Base-by-base conservation (phyloP, 805 yeast species). In the Yamadazyma sp. region DNA sequence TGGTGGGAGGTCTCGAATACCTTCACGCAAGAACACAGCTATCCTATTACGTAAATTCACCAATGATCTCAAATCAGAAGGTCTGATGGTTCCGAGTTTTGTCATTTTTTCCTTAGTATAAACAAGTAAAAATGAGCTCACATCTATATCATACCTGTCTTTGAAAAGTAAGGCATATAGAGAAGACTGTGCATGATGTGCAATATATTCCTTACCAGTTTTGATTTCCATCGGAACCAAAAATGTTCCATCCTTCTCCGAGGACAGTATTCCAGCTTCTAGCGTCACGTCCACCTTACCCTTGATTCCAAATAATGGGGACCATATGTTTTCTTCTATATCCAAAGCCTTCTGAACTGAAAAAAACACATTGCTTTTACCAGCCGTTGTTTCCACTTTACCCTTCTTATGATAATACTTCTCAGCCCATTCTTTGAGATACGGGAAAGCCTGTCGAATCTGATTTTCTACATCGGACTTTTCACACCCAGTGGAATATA, bases 281-380 rank as follows among this genome's bases (percentile, higher is more conserved):
- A 88, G 71, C 0, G 96, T 88, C 3, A 83, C 96, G 63, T 93
- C 99, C 12, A 90, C 78, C 49, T 82, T 77, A 0, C 99, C 99
- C 48, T 87, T 78, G 6, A 93, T 60, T 0, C 99, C 99, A 63
- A 75, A 89, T 54, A 77, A 73, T 0, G 97, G 95, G 0, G 97
- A 87, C 88, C 95, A 81, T 10, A 93, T 82, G 49, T 81, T 84
- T 52, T 93, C 97, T 59, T 93, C 99, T 7, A 87, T 77, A 52
- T 86, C 96, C 22, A 87, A 64, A 6, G 89, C 75, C 40, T 82
- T 79, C 11, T 77, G 67, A 0, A 84, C 78, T 0, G 82, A 67
- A 28, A 80, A 66, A 8, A 62, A 61, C 1, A 74, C 57, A 10
- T 60, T 56, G 15, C 61, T 60, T n/a, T 15, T 13, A 50, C 49